Percentiles rank a stretch among this genome's conserved stretches.
These are phyloP conservation scores for Curvularia verruculosa DNA, from an alignment of 2,329 filamentous ascomycete species.

Conservation along the genomic window DNA sequence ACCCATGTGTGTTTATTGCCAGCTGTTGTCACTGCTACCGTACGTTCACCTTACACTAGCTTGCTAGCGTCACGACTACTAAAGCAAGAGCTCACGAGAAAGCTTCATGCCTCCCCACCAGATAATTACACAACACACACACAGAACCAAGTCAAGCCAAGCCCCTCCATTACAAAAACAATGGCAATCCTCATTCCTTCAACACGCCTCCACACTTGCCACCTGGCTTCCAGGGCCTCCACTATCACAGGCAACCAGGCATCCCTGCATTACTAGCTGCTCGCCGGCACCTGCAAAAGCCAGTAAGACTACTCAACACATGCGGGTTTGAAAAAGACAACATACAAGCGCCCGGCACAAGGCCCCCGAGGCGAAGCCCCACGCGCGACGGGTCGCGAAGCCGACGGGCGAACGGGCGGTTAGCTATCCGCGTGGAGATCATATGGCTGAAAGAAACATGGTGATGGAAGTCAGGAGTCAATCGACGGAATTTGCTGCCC, in stretches of 20 bases:
- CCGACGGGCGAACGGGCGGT: background rate
- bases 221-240: background rate
- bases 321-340: background rate
- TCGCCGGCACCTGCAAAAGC: background rate
- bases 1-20: background rate
- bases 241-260: background rate
- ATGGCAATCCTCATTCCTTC: background rate
- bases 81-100: background rate
- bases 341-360: constrained; percentile 10
- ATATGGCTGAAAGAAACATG: background rate
- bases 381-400: constrained; percentile 4
- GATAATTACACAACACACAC: background rate
- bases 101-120: background rate
- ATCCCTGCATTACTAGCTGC: background rate
- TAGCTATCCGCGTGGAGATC: background rate
- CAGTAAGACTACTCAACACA: background rate
- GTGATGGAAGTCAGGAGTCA: background rate
- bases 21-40: background rate
- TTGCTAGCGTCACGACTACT: background rate
- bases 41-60: background rate
- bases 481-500: background rate
- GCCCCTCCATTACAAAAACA: background rate
- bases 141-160: background rate
- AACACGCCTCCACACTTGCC: background rate
- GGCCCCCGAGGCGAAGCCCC: constrained; percentile 10